A percentile compares a stretch with the other conserved stretches of the same genome.
These are phyloP conservation scores for Ceratobasidium theobromae DNA, from an alignment of 1,284 basidiomycete genomes.

Conservation along the genomic window DNA sequence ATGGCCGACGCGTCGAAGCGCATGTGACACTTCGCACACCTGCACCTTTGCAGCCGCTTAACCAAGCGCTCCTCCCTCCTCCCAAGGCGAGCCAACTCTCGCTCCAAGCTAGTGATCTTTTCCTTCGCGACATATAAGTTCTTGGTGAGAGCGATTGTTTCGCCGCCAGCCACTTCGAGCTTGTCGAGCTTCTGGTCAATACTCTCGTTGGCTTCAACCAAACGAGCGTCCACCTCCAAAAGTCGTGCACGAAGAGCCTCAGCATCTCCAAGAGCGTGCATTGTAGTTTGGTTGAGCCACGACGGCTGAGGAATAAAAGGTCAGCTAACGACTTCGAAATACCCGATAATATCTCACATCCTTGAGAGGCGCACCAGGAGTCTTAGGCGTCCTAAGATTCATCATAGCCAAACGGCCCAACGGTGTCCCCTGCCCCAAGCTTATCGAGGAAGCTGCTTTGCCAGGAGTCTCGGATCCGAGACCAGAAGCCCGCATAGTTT, in stretches of 20 bases:
- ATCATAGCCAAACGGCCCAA: slow-evolving; percentile 38
- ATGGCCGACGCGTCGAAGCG: slow-evolving; percentile 39
- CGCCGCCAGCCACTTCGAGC: slow-evolving; percentile 73
- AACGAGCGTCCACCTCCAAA: slow-evolving; percentile 54
- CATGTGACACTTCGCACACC: slow-evolving; percentile 43
- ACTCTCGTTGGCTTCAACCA: slow-evolving; percentile 73
- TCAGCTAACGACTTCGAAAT: slow-evolving; percentile 1
- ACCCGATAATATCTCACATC: slow-evolving; percentile 56
- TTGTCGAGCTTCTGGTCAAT: slow-evolving; percentile 83
- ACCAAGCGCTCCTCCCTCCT: slow-evolving; percentile 64
- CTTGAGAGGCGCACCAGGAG: slow-evolving; percentile 39
- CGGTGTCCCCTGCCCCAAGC: slow-evolving; percentile 33
- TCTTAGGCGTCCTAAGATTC: slow-evolving; percentile 37
- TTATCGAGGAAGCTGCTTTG: slow-evolving; percentile 7
- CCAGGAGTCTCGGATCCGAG: background rate
- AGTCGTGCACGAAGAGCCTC: slow-evolving; percentile 27
- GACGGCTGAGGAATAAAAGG: slow-evolving; percentile 53
- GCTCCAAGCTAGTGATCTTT: slow-evolving; percentile 65
- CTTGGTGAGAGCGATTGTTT: slow-evolving; percentile 64
- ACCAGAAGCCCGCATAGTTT: slow-evolving; percentile 44
- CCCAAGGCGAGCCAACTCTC: slow-evolving; percentile 61
- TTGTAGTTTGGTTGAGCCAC: slow-evolving; percentile 53
- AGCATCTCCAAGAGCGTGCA: slow-evolving; percentile 9
- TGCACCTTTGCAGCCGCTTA: slow-evolving; percentile 56
- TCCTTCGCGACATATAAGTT: slow-evolving; percentile 44